A percentile compares a stretch with the other conserved stretches of the same genome.
Evolutionary conservation across 805 yeast species (phyloP).

Genomic region (Yamadazyma tumulicola): DNA sequence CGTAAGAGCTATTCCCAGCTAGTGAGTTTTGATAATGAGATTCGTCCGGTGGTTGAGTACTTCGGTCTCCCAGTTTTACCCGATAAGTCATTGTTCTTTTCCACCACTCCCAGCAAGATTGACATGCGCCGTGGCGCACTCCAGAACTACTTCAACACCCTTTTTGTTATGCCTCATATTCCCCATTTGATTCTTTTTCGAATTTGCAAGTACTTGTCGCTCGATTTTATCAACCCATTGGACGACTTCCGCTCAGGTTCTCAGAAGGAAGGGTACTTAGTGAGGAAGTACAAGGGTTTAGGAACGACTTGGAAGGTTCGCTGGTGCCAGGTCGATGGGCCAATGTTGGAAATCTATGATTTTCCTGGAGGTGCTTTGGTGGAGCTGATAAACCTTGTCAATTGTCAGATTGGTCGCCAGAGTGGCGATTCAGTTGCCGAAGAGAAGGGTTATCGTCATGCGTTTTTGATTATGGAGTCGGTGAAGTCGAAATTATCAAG

Average conservation of each 20-base stretch:
- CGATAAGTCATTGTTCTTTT: slow-evolving; percentile 53
- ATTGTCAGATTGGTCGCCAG: slow-evolving; percentile 57
- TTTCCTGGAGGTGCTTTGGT: slow-evolving; percentile 49
- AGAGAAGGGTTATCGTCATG: slow-evolving; percentile 54
- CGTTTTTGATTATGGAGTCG: slow-evolving; percentile 52
- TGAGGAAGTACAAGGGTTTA: slow-evolving; percentile 62
- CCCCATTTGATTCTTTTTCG: slow-evolving; percentile 49
- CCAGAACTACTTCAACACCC: slow-evolving; percentile 55
- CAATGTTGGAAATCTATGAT: slow-evolving; percentile 55
- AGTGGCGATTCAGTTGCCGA: slow-evolving; percentile 39
- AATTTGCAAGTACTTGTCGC: slow-evolving; percentile 63
- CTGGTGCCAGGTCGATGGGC: slow-evolving; percentile 65
- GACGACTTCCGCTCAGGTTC: slow-evolving; percentile 52
- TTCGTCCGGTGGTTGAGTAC: slow-evolving; percentile 49
- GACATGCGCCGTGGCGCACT: slow-evolving; percentile 56
- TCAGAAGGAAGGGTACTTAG: slow-evolving; percentile 59
- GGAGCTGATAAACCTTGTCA: slow-evolving; percentile 49
- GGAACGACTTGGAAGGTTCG: slow-evolving; percentile 65
- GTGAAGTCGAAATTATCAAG: slow-evolving; percentile 31
- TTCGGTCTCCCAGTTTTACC: slow-evolving; percentile 64
- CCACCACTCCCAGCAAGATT: slow-evolving; percentile 61
- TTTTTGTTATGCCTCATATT: slow-evolving; percentile 55
- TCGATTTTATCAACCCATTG: slow-evolving; percentile 61
- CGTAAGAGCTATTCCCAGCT: slow-evolving; percentile 61
- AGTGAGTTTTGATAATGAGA: slow-evolving; percentile 54